phyloP scores from a whole-genome alignment of 148 eudicot species.

The Nepenthes gracilis region DNA sequence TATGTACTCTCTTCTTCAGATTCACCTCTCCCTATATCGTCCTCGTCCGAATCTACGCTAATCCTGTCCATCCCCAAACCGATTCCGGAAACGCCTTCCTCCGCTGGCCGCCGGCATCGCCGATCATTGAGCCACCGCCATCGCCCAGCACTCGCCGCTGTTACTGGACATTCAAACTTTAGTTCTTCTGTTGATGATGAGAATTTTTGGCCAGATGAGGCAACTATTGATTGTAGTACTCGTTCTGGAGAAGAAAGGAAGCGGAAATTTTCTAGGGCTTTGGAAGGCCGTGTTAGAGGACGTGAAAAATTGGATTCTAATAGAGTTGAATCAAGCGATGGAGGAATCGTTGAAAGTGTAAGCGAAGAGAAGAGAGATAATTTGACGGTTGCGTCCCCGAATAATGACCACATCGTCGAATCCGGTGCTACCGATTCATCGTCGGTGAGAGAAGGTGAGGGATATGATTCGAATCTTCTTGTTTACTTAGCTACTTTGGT shows the following conservation, averaged over 20 bases:
- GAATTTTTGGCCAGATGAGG: background rate
- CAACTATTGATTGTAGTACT: background rate
- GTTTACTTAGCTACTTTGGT: conserved; percentile 31
- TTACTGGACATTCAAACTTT: background rate
- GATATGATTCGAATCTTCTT: conserved; percentile 18
- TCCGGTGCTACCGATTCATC: conserved; percentile 8
- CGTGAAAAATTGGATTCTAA: background rate
- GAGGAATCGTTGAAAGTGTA: background rate
- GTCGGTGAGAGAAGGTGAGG: conserved; percentile 13
- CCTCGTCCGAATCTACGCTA: conserved; percentile 7
- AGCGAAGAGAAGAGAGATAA: conserved; percentile 11
- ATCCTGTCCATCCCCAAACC: conserved; percentile 1
- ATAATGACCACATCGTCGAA: conserved; percentile 4
- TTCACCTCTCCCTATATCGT: conserved; percentile 9
- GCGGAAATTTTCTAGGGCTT: conserved; percentile 8
- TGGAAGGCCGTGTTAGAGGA: background rate
- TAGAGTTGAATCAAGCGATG: conserved; percentile 1
- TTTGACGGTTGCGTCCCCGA: conserved; percentile 10
- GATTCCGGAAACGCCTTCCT: conserved; percentile 2
- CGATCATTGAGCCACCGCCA: conserved; percentile 9
- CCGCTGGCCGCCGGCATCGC: conserved; percentile 31
- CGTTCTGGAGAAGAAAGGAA: conserved; percentile 1
- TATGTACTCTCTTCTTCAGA: conserved; percentile 3
- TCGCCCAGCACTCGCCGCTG: background rate
- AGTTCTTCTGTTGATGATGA: conserved; percentile 3